These are phyloP conservation scores for Mucor racemosus DNA, from an alignment of 371 early-diverging fungal species.

Conservation along the genomic window DNA sequence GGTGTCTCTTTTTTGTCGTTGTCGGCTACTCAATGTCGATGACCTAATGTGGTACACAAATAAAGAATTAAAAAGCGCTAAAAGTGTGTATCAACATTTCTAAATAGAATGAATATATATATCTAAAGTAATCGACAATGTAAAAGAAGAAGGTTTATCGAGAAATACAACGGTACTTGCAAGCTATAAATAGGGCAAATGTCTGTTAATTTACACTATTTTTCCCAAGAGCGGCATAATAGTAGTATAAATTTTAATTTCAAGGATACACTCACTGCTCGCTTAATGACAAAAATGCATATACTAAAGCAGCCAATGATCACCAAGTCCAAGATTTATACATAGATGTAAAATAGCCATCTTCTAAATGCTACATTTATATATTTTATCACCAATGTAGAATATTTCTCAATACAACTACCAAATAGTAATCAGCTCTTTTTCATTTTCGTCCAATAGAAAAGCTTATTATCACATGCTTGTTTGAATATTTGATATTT, in stretches of 20 bases:
- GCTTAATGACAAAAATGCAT: background rate
- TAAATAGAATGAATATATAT: background rate
- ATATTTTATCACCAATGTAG: background rate
- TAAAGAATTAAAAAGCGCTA: background rate
- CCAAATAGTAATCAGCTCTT: too few species aligned
- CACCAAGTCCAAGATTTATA: background rate
- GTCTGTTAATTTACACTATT: background rate
- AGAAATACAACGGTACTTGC: background rate
- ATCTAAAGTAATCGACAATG: background rate
- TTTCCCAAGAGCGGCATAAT: background rate
- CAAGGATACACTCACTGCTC: too few species aligned
- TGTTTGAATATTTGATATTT: too few species aligned
- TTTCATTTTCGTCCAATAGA: too few species aligned
- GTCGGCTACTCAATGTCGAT: background rate
- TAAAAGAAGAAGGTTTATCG: background rate
- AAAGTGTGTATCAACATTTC: background rate
- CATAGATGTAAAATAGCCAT: background rate
- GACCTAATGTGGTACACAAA: slow-evolving; percentile 6
- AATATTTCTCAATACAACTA: background rate
- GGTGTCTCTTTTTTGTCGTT: background rate
- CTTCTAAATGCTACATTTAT: background rate
- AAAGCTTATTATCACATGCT: too few species aligned
- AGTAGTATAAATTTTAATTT: background rate
- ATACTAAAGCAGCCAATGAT: background rate
- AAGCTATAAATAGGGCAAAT: background rate